Evolutionary conservation across 306 rosid species (phyloP).

Genomic region (Glycine tomentella): DNA sequence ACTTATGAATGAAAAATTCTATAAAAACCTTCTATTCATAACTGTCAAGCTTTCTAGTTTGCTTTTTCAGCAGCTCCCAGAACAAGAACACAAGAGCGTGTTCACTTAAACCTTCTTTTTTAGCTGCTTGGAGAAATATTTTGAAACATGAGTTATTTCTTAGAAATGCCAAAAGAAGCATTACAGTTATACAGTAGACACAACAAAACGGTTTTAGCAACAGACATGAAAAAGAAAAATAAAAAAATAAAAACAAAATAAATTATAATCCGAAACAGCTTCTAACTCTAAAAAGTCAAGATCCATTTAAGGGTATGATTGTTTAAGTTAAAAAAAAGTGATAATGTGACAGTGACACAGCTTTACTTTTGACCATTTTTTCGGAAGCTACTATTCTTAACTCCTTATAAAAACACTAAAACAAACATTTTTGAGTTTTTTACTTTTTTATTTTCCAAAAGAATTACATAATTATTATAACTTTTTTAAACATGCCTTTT

Average conservation of each 20-base stretch:
- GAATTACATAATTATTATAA: neutral
- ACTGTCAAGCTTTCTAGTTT: slow-evolving; percentile 41
- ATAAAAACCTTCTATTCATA: slow-evolving; percentile 43
- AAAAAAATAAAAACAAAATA: neutral
- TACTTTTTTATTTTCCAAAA: neutral
- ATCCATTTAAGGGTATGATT: slow-evolving; percentile 9
- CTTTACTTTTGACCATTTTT: neutral
- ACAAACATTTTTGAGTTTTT: neutral
- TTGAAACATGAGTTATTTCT: slow-evolving; percentile 34
- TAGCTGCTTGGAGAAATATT: slow-evolving; percentile 58
- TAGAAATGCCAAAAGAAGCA: slow-evolving; percentile 35
- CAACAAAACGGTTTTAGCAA: slow-evolving; percentile 7
- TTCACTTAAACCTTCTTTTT: slow-evolving; percentile 66
- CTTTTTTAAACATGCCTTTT: neutral
- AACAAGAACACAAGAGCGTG: slow-evolving; percentile 28
- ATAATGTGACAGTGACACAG: neutral
- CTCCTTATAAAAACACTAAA: neutral
- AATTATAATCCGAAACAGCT: slow-evolving; percentile 32
- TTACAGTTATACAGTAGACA: slow-evolving; percentile 19
- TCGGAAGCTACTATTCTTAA: neutral
- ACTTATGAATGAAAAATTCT: slow-evolving; percentile 43
- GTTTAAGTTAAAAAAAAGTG: neutral
- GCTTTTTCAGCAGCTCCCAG: slow-evolving; percentile 26
- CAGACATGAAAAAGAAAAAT: neutral
- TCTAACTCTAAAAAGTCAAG: slow-evolving; percentile 36